Conservation (phyloP, 2,329 filamentous ascomycete genomes). For the Fusarium oligoseptatum region DNA sequence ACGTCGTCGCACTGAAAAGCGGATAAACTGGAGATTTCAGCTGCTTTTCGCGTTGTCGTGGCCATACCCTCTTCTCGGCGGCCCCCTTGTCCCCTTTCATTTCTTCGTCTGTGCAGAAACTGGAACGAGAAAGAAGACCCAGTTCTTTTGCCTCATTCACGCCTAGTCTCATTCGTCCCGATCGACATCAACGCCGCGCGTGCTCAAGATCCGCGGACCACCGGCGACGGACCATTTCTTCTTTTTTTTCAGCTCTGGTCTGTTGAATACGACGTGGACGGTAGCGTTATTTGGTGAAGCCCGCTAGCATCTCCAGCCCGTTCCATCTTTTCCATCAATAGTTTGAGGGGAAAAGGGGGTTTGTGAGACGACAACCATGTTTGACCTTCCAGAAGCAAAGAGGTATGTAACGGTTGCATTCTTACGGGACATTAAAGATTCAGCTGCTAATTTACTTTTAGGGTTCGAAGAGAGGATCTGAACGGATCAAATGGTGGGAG, state of each 20-base stretch:
- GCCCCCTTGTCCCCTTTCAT: neutral
- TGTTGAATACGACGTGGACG: conserved; percentile 33
- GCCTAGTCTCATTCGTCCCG: neutral
- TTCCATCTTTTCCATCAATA: conserved; percentile 2
- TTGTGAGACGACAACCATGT: conserved; percentile 40
- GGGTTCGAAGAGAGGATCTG: conserved; percentile 69
- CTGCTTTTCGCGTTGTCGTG: conserved; percentile 4
- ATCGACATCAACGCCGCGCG: neutral
- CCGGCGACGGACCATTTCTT: neutral
- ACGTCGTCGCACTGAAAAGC: conserved; percentile 24
- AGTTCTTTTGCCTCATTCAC: neutral
- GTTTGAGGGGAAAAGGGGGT: conserved; percentile 4
- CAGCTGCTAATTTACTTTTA: conserved; percentile 43
- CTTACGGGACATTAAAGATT: neutral
- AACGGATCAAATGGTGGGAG: conserved; percentile 52
- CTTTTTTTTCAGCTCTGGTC: conserved; percentile 1
- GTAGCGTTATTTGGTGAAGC: conserved; percentile 16
- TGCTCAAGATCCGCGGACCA: conserved; percentile 6
- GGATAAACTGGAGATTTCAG: conserved; percentile 22
- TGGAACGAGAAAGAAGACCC: neutral
- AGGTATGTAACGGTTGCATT: conserved; percentile 41
- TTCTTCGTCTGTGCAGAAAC: conserved; percentile 1
- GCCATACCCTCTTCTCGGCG: neutral
- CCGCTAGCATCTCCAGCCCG: neutral
- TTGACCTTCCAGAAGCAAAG: conserved; percentile 50